Percentiles rank a stretch among this genome's conserved stretches.
Conservation (phyloP, 352 stramenopile genomes). For the Phytopythium delawarense region DNA sequence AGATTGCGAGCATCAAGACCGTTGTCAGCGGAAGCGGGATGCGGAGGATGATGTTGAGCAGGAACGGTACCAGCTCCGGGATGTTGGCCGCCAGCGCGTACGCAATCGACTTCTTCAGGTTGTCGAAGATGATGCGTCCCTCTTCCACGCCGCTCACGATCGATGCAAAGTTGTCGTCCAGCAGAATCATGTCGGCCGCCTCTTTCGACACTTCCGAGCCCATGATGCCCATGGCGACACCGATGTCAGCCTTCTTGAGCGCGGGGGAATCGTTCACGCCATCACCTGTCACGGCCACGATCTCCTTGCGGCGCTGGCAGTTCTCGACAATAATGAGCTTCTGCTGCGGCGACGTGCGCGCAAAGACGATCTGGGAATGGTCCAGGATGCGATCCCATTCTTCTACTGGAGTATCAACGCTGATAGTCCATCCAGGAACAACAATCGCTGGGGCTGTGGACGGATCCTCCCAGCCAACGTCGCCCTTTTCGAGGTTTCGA, state of each 20-base stretch:
- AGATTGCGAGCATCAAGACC: conserved; percentile 90
- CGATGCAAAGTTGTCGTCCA: conserved; percentile 97
- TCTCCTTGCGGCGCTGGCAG: conserved; percentile 76
- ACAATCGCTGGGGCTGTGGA: conserved; percentile 78
- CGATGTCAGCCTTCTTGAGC: conserved; percentile 96
- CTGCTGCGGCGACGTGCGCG: conserved; percentile 92
- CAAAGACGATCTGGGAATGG: conserved; percentile 94
- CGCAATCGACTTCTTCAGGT: conserved; percentile 93
- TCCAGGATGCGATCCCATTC: conserved; percentile 86
- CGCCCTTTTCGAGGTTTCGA: conserved; percentile 36
- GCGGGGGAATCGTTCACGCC: conserved; percentile 98
- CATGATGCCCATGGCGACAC: conserved; percentile 97
- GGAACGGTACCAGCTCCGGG: conserved; percentile 81
- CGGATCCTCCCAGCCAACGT: conserved; percentile 71
- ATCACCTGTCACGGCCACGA: conserved; percentile 96
- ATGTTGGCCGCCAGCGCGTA: conserved; percentile 93
- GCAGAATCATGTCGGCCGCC: conserved; percentile 93
- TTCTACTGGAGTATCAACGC: conserved; percentile 61
- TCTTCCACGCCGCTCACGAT: conserved; percentile 95
- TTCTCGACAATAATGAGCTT: conserved; percentile 95
- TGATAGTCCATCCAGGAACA: conserved; percentile 81
- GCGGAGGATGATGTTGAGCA: conserved; percentile 82
- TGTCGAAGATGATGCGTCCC: conserved; percentile 94
- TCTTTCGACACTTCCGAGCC: conserved; percentile 95
- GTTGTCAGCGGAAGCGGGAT: conserved; percentile 88